These are phyloP conservation scores for Penicillium sclerotiorum DNA, from an alignment of 2,329 filamentous ascomycete species.

Conservation along the genomic window DNA sequence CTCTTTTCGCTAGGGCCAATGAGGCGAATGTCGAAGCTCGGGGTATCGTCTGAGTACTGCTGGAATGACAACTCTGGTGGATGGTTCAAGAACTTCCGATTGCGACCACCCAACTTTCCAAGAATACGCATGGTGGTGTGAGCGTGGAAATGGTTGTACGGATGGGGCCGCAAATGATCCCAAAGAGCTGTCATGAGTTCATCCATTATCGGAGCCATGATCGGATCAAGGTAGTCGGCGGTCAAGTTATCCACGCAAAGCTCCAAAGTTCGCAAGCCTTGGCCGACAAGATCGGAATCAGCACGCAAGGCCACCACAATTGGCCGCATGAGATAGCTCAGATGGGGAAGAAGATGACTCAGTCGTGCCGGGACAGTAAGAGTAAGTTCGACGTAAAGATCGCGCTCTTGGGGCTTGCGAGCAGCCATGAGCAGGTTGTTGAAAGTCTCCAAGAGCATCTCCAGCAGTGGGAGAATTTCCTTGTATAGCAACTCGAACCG, in stretches of 20 bases:
- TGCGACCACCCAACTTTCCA: slow-evolving; percentile 92
- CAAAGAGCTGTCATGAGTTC: slow-evolving; percentile 98
- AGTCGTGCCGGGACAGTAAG: slow-evolving; percentile 92
- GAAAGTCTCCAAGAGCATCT: slow-evolving; percentile 96
- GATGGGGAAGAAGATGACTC: slow-evolving; percentile 90
- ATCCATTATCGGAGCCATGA: slow-evolving; percentile 98
- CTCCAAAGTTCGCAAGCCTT: slow-evolving; percentile 89
- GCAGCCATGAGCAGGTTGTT: slow-evolving; percentile 93
- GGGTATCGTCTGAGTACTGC: slow-evolving; percentile 80
- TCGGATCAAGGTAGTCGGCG: slow-evolving; percentile 95
- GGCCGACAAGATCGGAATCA: slow-evolving; percentile 89
- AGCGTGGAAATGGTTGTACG: slow-evolving; percentile 95
- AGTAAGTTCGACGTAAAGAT: slow-evolving; percentile 95
- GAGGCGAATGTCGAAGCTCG: slow-evolving; percentile 85
- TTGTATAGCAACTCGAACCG: slow-evolving; percentile 98
- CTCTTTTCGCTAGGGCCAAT: slow-evolving; percentile 88
- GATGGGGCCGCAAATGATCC: slow-evolving; percentile 89
- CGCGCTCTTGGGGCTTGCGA: slow-evolving; percentile 84
- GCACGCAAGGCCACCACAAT: slow-evolving; percentile 93
- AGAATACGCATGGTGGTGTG: slow-evolving; percentile 98
- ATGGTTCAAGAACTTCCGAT: slow-evolving; percentile 91
- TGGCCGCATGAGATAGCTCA: slow-evolving; percentile 96
- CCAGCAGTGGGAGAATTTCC: slow-evolving; percentile 90
- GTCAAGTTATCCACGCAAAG: slow-evolving; percentile 98
- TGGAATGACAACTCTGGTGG: slow-evolving; percentile 82